Conservation (phyloP, 1,139 yeast species). For the Starmera stellimalicola region DNA sequence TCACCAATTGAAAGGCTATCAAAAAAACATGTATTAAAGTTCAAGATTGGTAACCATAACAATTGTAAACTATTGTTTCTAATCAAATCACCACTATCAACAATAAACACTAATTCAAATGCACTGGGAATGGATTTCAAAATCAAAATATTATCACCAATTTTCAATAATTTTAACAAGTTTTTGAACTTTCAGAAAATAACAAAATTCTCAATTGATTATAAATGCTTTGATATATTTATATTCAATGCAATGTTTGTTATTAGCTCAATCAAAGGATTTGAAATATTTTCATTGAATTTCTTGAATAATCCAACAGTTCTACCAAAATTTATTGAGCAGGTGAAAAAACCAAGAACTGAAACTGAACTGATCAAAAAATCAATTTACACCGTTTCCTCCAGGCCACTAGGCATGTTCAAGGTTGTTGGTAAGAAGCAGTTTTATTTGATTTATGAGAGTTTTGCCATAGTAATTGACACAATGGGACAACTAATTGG, state of each 20-base stretch:
- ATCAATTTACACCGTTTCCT: constrained; percentile 18
- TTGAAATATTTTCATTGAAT: constrained; percentile 57
- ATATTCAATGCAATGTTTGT: constrained; percentile 56
- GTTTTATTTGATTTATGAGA: constrained; percentile 60
- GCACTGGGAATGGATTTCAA: constrained; percentile 30
- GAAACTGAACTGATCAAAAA: constrained; percentile 22
- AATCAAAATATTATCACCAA: constrained; percentile 34
- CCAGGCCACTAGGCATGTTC: constrained; percentile 48
- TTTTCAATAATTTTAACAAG: constrained; percentile 36
- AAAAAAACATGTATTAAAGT: constrained; percentile 38
- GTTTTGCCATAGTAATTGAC: constrained; percentile 64
- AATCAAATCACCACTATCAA: constrained; percentile 12
- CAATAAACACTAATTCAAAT: too few relatives aligned
- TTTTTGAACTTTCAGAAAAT: constrained; percentile 43
- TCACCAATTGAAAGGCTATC: constrained; percentile 23
- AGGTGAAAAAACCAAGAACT: constrained; percentile 20
- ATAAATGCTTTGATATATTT: constrained; percentile 47
- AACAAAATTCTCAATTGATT: constrained; percentile 38
- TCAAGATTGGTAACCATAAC: constrained; percentile 53
- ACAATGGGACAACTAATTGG: constrained; percentile 56
- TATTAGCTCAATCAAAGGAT: constrained; percentile 59
- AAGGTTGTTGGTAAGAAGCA: constrained; percentile 43
- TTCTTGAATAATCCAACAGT: constrained; percentile 45
- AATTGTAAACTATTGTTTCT: constrained; percentile 36
- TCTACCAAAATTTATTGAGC: constrained; percentile 28